Conservation (phyloP, 2,329 filamentous ascomycete genomes). For the Paracamarosporium sp. region DNA sequence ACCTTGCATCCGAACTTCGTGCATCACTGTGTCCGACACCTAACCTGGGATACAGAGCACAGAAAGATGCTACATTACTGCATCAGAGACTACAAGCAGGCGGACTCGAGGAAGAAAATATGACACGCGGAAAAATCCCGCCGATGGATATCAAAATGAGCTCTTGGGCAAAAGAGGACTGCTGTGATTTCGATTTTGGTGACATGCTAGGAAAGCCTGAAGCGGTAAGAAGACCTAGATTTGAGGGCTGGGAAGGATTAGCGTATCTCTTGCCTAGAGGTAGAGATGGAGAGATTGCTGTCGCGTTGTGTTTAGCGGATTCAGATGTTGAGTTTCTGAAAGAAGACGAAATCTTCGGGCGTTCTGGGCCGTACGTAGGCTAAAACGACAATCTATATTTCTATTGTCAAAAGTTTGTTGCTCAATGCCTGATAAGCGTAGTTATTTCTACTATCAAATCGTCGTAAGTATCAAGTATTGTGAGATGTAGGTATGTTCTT, state of each 20-base stretch:
- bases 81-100: constrained; percentile 46
- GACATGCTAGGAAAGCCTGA: constrained; percentile 55
- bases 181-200: constrained; percentile 57
- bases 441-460: too few species aligned
- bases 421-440: too few species aligned
- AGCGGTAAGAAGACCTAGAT: constrained; percentile 57
- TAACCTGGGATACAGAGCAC: neutral
- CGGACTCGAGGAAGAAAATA: constrained; percentile 33
- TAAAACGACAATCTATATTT: neutral
- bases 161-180: constrained; percentile 60
- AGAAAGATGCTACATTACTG: constrained; percentile 15
- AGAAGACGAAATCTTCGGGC: neutral
- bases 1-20: neutral
- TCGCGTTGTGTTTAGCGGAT: constrained; percentile 55
- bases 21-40: neutral
- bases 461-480: too few species aligned
- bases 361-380: neutral
- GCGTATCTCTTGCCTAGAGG: constrained; percentile 51
- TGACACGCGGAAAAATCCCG: neutral
- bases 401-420: too few species aligned
- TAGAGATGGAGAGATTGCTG: constrained; percentile 52
- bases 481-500: too few species aligned
- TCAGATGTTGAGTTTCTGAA: constrained; percentile 50
- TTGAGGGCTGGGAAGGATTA: constrained; percentile 55
- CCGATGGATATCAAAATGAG: constrained; percentile 59